These are phyloP conservation scores for Paratinospora sagittata DNA, from an alignment of 164 flowering plant genomes.

Conservation along the genomic window DNA sequence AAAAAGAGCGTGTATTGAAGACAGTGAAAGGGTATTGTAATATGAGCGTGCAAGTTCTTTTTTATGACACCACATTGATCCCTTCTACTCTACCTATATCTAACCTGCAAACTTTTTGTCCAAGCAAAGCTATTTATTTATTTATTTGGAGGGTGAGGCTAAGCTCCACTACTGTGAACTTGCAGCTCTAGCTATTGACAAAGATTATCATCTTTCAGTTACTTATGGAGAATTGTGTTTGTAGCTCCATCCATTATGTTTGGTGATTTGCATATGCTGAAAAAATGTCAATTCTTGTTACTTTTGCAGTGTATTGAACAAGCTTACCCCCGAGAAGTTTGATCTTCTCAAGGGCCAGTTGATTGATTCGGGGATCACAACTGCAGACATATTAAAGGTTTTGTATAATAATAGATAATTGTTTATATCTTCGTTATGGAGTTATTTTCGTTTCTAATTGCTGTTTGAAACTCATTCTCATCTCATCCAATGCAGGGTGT, in stretches of 20 bases:
- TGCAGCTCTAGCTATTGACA: neutral
- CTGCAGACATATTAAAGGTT: constrained; percentile 89
- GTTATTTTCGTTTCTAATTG: neutral
- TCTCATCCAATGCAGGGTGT: constrained; percentile 60
- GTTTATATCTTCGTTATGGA: neutral
- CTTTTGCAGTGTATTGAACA: constrained; percentile 77
- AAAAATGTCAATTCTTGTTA: neutral
- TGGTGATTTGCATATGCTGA: neutral
- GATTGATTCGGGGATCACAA: constrained; percentile 87
- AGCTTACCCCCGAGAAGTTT: constrained; percentile 97
- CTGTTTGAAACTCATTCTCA: neutral
- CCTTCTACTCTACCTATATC: no score
- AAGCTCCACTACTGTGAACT: no score
- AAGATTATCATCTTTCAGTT: neutral
- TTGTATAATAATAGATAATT: neutral
- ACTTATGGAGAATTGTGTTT: neutral
- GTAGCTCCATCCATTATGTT: neutral
- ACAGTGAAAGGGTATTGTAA: constrained; percentile 71
- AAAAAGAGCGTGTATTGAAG: constrained; percentile 22
- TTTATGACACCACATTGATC: no score
- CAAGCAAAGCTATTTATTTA: no score
- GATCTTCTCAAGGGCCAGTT: constrained; percentile 92
- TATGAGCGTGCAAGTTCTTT: neutral
- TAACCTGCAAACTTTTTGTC: no score
- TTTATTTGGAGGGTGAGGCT: no score